Conservation (phyloP, 2,329 filamentous ascomycete species). For the Capronia coronata region DNA sequence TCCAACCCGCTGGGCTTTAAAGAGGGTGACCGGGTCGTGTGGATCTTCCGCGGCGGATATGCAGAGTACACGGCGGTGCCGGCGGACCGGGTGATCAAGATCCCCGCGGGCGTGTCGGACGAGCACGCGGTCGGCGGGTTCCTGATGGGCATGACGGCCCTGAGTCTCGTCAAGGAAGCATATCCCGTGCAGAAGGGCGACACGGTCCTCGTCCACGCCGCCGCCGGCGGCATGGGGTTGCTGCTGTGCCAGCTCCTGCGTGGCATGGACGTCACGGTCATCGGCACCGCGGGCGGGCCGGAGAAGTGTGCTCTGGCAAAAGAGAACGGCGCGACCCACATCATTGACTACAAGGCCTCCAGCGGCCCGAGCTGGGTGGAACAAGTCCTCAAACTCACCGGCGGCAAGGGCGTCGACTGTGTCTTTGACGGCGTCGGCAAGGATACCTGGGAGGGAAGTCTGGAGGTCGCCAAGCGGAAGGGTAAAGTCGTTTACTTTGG, state of each 20-base stretch:
- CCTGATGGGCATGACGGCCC: constrained; percentile 77
- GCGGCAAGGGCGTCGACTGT: constrained; percentile 63
- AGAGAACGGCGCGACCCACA: constrained; percentile 62
- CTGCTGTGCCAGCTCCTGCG: constrained; percentile 66
- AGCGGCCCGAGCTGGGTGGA: constrained; percentile 74
- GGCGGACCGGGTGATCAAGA: constrained; percentile 50
- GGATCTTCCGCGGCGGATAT: constrained; percentile 52
- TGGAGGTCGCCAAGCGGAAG: constrained; percentile 69
- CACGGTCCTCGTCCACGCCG: constrained; percentile 78
- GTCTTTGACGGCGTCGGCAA: constrained; percentile 76
- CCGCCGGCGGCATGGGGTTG: constrained; percentile 73
- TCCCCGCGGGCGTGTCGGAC: constrained; percentile 57
- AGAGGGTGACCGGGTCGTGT: constrained; percentile 65
- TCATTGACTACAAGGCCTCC: constrained; percentile 71
- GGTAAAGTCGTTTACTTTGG: constrained; percentile 73
- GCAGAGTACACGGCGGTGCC: constrained; percentile 54
- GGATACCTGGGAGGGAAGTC: constrained; percentile 70
- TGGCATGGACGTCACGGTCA: constrained; percentile 65
- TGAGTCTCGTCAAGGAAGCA: constrained; percentile 71
- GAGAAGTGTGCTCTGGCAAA: constrained; percentile 67
- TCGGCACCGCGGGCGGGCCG: constrained; percentile 67
- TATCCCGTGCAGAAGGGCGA: constrained; percentile 65
- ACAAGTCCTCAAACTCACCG: constrained; percentile 75
- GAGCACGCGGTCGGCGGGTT: constrained; percentile 62
- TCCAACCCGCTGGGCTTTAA: constrained; percentile 49